These are phyloP conservation scores for Macadamia tetraphylla DNA, from an alignment of 164 flowering plant genomes.

Conservation along the genomic window DNA sequence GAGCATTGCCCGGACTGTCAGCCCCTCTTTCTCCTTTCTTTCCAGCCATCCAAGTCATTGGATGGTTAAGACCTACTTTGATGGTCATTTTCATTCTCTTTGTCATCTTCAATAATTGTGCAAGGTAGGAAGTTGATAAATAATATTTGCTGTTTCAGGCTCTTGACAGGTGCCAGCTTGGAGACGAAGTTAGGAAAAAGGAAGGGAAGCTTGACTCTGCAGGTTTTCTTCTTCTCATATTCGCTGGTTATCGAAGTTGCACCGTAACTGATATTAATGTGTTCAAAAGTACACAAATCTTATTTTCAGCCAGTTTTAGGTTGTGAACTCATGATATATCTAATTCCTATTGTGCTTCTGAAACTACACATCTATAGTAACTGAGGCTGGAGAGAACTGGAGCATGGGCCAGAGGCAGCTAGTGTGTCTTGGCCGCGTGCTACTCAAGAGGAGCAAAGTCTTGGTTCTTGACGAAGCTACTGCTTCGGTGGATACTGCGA, in stretches of 20 bases:
- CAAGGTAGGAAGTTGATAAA: not conserved
- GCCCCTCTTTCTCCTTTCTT: too few relatives aligned
- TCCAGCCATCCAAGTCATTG: too few relatives aligned
- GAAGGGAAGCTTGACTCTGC: slow-evolving; percentile 31
- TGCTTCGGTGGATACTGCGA: slow-evolving; percentile 52
- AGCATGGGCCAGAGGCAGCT: slow-evolving; percentile 59
- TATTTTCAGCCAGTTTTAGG: too few relatives aligned
- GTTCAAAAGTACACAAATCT: not conserved
- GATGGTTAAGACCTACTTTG: too few relatives aligned
- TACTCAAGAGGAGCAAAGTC: slow-evolving; percentile 40
- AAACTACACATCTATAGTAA: slow-evolving; percentile 16
- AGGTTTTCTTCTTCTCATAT: slow-evolving; percentile 22
- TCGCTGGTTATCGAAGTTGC: not conserved
- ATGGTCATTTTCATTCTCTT: too few relatives aligned
- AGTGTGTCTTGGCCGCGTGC: slow-evolving; percentile 43
- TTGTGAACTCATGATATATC: not conserved
- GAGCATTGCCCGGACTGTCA: too few relatives aligned
- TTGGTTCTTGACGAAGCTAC: slow-evolving; percentile 65
- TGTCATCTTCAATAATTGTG: not conserved
- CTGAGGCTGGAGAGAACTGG: slow-evolving; percentile 57
- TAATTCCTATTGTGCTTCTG: not conserved
- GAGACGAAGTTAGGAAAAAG: slow-evolving; percentile 34
- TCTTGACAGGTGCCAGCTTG: slow-evolving; percentile 39
- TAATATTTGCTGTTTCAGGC: slow-evolving; percentile 24
- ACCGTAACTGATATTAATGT: not conserved